A percentile compares a stretch with the other conserved stretches of the same genome.
Evolutionary conservation across 108 stramenopile genomes (phyloP).

Genomic region (Cyclotella sp.): DNA sequence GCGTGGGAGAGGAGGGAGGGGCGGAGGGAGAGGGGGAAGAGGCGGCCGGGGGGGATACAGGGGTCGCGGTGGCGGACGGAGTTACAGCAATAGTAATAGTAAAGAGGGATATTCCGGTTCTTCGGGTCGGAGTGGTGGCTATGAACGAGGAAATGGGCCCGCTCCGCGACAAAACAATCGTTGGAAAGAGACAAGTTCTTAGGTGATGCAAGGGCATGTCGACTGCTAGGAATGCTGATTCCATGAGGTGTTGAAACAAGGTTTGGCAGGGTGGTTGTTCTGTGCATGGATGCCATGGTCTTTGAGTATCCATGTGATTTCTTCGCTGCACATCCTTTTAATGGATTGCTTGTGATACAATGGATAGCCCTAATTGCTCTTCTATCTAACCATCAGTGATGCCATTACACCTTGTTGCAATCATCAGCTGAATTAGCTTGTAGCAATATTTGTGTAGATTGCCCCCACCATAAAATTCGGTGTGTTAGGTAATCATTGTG

Average conservation of each 20-base stretch:
- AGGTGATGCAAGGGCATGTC: not conserved
- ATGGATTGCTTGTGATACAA: not conserved
- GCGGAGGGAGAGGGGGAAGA: slow-evolving; percentile 53
- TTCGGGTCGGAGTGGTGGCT: slow-evolving; percentile 1
- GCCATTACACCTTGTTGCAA: too few species aligned
- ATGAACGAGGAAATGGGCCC: slow-evolving; percentile 26
- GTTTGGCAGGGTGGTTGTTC: slow-evolving; percentile 26
- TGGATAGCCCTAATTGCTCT: too few species aligned
- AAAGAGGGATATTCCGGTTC: not conserved
- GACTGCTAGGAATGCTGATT: too few species aligned
- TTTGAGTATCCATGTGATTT: slow-evolving; percentile 14
- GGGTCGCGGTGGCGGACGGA: too few species aligned
- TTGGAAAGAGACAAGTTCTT: slow-evolving; percentile 42
- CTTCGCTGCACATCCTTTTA: slow-evolving; percentile 19
- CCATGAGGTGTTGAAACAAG: not conserved
- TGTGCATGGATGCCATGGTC: not conserved
- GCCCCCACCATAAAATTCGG: too few species aligned
- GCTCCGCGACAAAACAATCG: slow-evolving; percentile 48
- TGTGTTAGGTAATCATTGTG: too few species aligned
- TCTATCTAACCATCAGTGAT: too few species aligned
- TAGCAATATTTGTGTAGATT: too few species aligned
- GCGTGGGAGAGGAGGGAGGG: slow-evolving; percentile 51
- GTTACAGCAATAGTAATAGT: not conserved
- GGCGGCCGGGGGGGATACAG: slow-evolving; percentile 43
- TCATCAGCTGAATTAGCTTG: too few species aligned